Evolutionary conservation across 306 rosid genomes (phyloP).

Genomic region (Geum urbanum): DNA sequence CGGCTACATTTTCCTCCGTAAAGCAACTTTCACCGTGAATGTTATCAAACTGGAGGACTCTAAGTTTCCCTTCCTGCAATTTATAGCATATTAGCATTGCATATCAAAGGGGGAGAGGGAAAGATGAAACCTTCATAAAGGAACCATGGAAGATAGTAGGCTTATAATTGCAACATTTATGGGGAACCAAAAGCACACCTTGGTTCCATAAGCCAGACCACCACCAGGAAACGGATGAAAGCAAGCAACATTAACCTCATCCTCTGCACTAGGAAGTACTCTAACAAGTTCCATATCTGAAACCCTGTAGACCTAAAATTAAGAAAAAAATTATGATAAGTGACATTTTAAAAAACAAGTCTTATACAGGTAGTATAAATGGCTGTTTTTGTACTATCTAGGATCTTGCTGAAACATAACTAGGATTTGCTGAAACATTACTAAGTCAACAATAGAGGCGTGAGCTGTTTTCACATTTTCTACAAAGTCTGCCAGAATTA

Average conservation of each 20-base stretch:
- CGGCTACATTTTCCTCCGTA: slow-evolving; percentile 41
- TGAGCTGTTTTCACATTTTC: not conserved
- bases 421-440: not conserved
- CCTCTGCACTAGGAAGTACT: slow-evolving; percentile 99
- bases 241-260: slow-evolving; percentile 98
- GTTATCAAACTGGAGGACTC: slow-evolving; percentile 48
- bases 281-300: slow-evolving; percentile 95
- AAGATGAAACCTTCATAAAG: not conserved
- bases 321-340: slow-evolving; percentile 2
- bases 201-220: slow-evolving; percentile 93
- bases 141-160: not conserved
- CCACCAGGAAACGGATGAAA: slow-evolving; percentile 97
- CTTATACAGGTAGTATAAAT: not conserved
- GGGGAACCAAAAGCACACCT: slow-evolving; percentile 43
- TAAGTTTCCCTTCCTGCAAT: slow-evolving; percentile 93
- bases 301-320: slow-evolving; percentile 79
- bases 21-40: slow-evolving; percentile 35
- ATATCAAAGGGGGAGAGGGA: not conserved
- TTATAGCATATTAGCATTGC: slow-evolving; percentile 19
- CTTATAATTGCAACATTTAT: slow-evolving; percentile 5
- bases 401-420: not conserved
- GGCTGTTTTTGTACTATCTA: not conserved
- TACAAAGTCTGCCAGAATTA: not conserved
- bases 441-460: not conserved
- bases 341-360: not conserved